Evolutionary conservation across 768 basidiomycete genomes (phyloP).

Genomic region (Xerocomellus chrysenteron): DNA sequence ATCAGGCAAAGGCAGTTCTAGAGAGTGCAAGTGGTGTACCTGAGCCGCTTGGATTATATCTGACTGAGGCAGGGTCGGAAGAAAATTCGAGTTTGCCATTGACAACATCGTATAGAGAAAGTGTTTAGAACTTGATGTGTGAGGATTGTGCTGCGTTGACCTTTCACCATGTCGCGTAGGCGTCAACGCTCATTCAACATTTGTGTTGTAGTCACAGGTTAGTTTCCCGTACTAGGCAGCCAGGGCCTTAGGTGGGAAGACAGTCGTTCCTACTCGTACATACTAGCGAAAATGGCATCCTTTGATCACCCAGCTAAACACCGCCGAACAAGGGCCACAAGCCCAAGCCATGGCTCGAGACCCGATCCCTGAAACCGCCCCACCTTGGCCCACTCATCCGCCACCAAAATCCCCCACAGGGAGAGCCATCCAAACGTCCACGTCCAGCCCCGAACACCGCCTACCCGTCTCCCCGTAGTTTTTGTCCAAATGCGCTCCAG

Average conservation of each 20-base stretch:
- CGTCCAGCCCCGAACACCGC: conserved; percentile 46
- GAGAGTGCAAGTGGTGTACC: conserved; percentile 40
- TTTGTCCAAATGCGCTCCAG: conserved; percentile 48
- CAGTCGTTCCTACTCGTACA: too few relatives aligned
- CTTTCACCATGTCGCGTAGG: too few relatives aligned
- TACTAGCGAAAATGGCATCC: neutral
- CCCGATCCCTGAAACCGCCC: conserved; percentile 13
- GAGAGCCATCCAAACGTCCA: conserved; percentile 56
- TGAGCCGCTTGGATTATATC: conserved; percentile 60
- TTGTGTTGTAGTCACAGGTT: too few relatives aligned
- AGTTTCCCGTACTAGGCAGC: too few relatives aligned
- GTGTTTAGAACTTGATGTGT: neutral
- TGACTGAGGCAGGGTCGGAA: conserved; percentile 48
- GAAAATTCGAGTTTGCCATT: conserved; percentile 36
- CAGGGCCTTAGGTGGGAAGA: too few relatives aligned
- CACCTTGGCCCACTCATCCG: conserved; percentile 38
- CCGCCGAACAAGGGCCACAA: conserved; percentile 27
- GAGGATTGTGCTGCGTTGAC: neutral
- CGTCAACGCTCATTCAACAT: too few relatives aligned
- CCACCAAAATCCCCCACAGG: conserved; percentile 46
- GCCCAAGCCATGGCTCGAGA: conserved; percentile 6
- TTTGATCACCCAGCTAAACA: neutral
- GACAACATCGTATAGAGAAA: neutral
- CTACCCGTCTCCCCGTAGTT: conserved; percentile 42
- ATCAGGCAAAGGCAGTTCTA: conserved; percentile 6